Percentiles rank a stretch among this genome's conserved stretches.
Conservation (phyloP, 2,329 filamentous ascomycete species). For the Mariannaea sp. region DNA sequence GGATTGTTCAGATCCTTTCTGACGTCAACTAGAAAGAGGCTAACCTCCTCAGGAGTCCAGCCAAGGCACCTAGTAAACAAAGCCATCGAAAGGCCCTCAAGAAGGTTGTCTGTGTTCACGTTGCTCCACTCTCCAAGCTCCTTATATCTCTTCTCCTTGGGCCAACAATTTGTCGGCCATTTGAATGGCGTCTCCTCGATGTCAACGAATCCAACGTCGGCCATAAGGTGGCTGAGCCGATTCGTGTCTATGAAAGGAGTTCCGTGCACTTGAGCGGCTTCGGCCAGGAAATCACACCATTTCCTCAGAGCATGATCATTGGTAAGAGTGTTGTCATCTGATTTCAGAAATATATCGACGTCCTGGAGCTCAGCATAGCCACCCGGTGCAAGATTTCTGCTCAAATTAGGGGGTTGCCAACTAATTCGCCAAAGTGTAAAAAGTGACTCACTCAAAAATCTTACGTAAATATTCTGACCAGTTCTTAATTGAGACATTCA, state of each 20-base stretch:
- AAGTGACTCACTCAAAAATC: conserved; percentile 17
- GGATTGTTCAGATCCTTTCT: conserved; percentile 5
- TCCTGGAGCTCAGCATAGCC: conserved; percentile 21
- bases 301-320: not conserved
- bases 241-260: not conserved
- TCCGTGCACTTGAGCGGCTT: conserved; percentile 10
- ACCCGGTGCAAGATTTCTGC: conserved; percentile 10
- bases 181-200: not conserved
- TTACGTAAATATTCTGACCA: conserved; percentile 14
- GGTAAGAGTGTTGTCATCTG: conserved; percentile 1
- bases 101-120: not conserved
- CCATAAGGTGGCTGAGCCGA: not conserved
- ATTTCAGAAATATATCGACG: not conserved
- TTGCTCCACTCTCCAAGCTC: conserved; percentile 9
- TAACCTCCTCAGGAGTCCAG: not conserved
- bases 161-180: conserved; percentile 13
- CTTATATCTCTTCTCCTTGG: conserved; percentile 7
- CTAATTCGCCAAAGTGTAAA: not conserved
- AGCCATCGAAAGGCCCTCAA: conserved; percentile 10
- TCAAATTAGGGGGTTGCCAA: not conserved
- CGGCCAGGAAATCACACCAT: not conserved
- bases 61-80: conserved; percentile 3
- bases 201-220: conserved; percentile 1
- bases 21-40: not conserved
- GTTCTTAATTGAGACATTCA: conserved; percentile 15